Evolutionary conservation across 371 early-diverging fungal genomes (phyloP).

Genomic region (Mortierella sp.): DNA sequence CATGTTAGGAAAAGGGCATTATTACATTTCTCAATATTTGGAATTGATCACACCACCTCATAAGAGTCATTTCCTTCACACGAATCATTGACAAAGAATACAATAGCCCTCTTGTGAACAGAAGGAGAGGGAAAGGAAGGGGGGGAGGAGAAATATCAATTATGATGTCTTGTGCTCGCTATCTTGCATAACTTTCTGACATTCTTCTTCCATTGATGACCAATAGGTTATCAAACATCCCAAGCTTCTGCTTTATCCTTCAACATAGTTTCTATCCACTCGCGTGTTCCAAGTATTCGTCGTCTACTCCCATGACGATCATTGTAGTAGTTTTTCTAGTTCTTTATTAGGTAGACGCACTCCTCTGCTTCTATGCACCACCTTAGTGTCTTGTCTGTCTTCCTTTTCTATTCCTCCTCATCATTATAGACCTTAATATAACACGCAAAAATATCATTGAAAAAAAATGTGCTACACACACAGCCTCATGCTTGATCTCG

Average conservation of each 20-base stretch:
- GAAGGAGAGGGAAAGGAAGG: no score
- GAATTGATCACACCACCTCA: constrained; percentile 4
- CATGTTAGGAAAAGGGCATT: background rate
- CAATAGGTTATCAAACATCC: no score
- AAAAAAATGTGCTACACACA: background rate
- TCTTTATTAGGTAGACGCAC: background rate
- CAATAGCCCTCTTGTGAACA: no score
- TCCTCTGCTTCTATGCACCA: background rate
- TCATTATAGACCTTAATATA: background rate
- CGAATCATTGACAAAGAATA: no score
- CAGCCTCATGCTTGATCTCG: background rate
- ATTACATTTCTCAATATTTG: constrained; percentile 1
- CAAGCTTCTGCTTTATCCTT: background rate
- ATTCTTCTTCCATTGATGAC: no score
- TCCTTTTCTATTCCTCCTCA: background rate
- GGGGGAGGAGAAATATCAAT: no score
- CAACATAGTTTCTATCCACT: background rate
- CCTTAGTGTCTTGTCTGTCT: background rate
- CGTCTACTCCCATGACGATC: background rate
- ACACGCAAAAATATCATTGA: background rate
- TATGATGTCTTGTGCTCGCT: no score
- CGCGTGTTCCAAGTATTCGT: background rate
- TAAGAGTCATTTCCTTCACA: background rate
- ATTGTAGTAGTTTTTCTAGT: background rate
- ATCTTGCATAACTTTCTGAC: no score